These are phyloP conservation scores for Suhomyces bolitotheri DNA, from an alignment of 1,139 yeast species.

Conservation along the genomic window DNA sequence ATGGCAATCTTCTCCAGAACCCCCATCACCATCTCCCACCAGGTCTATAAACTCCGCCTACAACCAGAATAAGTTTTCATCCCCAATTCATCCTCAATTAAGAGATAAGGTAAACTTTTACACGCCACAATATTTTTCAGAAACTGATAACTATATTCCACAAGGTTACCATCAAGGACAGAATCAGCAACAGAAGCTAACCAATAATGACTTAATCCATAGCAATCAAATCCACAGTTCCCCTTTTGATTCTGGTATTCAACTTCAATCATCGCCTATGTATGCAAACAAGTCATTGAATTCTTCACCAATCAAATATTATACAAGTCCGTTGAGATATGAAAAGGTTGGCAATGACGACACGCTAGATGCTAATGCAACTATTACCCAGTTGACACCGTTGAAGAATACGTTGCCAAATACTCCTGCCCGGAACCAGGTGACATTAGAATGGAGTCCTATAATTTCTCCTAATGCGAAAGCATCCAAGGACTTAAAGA, in stretches of 20 bases:
- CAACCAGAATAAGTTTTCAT: conserved; percentile 19
- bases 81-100: conserved; percentile 31
- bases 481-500: conserved; percentile 37
- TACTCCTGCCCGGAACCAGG: conserved; percentile 39
- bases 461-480: conserved; percentile 49
- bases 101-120: conserved; percentile 29
- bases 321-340: conserved; percentile 30
- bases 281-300: conserved; percentile 17
- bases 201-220: conserved; percentile 2
- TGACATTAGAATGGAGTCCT: conserved; percentile 57
- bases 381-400: conserved; percentile 45
- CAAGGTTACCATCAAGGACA: conserved; percentile 8
- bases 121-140: conserved; percentile 45
- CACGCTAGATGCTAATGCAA: conserved; percentile 42
- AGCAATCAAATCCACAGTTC: conserved; percentile 7
- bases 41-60: conserved; percentile 10
- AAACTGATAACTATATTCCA: conserved; percentile 14
- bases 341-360: conserved; percentile 29
- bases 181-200: conserved; percentile 12
- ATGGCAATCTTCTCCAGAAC: conserved; percentile 45
- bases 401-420: conserved; percentile 34
- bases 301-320: conserved; percentile 38
- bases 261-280: conserved; percentile 33
- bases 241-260: conserved; percentile 8
- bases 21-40: conserved; percentile 35